Conservation (phyloP, 805 yeast genomes). For the Cephaloascus albidus region DNA sequence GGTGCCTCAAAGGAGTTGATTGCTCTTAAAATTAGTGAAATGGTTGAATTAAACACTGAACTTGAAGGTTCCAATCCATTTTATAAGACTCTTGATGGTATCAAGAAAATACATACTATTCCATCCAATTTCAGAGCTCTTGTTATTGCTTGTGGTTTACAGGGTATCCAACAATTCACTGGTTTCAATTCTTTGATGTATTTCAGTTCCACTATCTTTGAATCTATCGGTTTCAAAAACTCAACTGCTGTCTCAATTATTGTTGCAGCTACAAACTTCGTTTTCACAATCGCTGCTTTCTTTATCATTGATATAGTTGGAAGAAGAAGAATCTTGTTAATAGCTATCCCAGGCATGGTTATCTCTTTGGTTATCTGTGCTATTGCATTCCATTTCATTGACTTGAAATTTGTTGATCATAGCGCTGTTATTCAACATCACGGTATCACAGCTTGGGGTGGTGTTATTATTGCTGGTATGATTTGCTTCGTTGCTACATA, state of each 20-base stretch:
- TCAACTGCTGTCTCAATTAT: conserved; percentile 93
- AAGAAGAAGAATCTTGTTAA: conserved; percentile 69
- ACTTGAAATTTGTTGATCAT: conserved; percentile 43
- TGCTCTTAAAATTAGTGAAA: conserved; percentile 58
- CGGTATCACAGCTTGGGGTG: conserved; percentile 76
- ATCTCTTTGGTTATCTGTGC: conserved; percentile 71
- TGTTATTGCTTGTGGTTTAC: conserved; percentile 84
- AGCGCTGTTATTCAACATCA: conserved; percentile 30
- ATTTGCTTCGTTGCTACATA: conserved; percentile 82
- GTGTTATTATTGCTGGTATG: conserved; percentile 77
- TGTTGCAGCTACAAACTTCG: conserved; percentile 89
- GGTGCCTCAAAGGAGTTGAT: conserved; percentile 58
- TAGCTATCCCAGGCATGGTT: conserved; percentile 83
- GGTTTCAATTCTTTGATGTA: conserved; percentile 97
- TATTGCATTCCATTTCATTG: conserved; percentile 83
- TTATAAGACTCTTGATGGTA: conserved; percentile 47
- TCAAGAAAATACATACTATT: conserved; percentile 52
- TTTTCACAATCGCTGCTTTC: conserved; percentile 80
- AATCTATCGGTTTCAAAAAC: conserved; percentile 80
- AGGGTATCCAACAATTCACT: conserved; percentile 93
- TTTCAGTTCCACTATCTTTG: conserved; percentile 86
- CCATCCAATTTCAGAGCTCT: conserved; percentile 86
- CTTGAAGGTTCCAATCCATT: conserved; percentile 32
- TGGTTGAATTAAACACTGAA: conserved; percentile 34
- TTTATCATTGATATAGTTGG: conserved; percentile 83